phyloP scores from a whole-genome alignment of 208 protist species.

The Endotrypanum monterogeii region DNA sequence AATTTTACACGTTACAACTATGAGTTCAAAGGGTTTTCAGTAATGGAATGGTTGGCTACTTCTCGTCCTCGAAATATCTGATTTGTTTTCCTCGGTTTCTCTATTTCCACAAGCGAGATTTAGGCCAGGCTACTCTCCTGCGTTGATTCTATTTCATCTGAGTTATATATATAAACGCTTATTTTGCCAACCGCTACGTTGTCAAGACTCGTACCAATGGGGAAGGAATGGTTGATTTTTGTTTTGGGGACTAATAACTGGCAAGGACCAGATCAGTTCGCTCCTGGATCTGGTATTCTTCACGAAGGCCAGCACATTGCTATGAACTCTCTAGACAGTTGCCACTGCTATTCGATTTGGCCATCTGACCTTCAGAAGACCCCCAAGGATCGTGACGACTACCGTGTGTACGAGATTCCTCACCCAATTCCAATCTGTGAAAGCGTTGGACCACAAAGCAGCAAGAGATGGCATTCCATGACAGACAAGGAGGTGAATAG shows the following conservation, averaged over 20 bases:
- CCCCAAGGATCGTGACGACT: slow-evolving; percentile 59
- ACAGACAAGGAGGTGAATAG: slow-evolving; percentile 51
- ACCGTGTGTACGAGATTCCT: slow-evolving; percentile 73
- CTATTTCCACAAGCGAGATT: background rate
- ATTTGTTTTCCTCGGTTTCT: background rate
- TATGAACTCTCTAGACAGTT: slow-evolving; percentile 53
- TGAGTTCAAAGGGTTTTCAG: background rate
- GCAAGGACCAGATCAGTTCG: slow-evolving; percentile 71
- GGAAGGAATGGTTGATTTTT: slow-evolving; percentile 70
- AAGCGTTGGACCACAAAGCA: slow-evolving; percentile 71
- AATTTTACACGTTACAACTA: background rate
- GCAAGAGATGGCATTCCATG: slow-evolving; percentile 81
- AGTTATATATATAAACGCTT: background rate
- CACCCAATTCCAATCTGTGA: slow-evolving; percentile 82
- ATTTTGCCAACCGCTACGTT: slow-evolving; percentile 14
- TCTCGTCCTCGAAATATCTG: slow-evolving; percentile 4
- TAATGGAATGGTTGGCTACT: background rate
- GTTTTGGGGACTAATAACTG: slow-evolving; percentile 81
- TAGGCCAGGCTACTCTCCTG: slow-evolving; percentile 7
- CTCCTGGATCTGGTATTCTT: slow-evolving; percentile 77
- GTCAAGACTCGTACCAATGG: slow-evolving; percentile 34
- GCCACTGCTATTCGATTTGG: slow-evolving; percentile 75
- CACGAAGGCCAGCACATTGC: slow-evolving; percentile 74
- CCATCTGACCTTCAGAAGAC: slow-evolving; percentile 71
- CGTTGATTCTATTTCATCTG: slow-evolving; percentile 8